Base-by-base conservation (phyloP, 257 asterid species). In the Ilex asprella region DNA sequence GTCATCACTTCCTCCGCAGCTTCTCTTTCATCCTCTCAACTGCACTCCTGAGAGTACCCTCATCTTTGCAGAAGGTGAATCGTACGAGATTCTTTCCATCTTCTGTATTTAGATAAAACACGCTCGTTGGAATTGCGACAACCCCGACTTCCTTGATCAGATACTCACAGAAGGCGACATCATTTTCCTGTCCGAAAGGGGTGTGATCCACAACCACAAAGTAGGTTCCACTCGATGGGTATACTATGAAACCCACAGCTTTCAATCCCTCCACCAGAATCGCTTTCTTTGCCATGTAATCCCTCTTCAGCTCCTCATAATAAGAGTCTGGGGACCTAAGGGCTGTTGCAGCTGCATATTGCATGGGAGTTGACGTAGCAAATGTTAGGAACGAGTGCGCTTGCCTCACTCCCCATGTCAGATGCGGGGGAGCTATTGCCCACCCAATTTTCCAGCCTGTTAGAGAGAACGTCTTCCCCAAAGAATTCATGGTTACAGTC, bases 371-470 rank as follows among this genome's bases (percentile, higher is more conserved):
- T 52, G 96, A 92, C 1, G 97, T 89, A 1, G 99, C 99, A 64
- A 92, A 92, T 1, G 97, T 92, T 53, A 92, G 86, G 73, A 53
- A 92, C 3, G 99, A 76, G 55, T 92, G 99, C 0, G 97, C 99
- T 67, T 86, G 97, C 61, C 96, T 82, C 46, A 92, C 75, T 7
- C 99, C 99, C 99, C 99, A 92, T 0, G 89, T 82, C 76, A 92
- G 68, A 63, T 89, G 96, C 7, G 94, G 86, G 0, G 99, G 97
- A 27, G 97, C 99, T 44, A 92, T 81, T 0, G 99, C 95, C 99
- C 99, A 92, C 10, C 99, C 99, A 12, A 89, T 86, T 65, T 92
- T 92, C 99, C 99, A 92, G 60, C 99, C 99, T 0, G 99, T 92
- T 27, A 92, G 70, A 0, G 99, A 92, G 63, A 92, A 92, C 0